Percentiles rank a stretch among this genome's conserved stretches.
Conservation (phyloP, 2,329 filamentous ascomycete species). For the Fusarium marasasianum region DNA sequence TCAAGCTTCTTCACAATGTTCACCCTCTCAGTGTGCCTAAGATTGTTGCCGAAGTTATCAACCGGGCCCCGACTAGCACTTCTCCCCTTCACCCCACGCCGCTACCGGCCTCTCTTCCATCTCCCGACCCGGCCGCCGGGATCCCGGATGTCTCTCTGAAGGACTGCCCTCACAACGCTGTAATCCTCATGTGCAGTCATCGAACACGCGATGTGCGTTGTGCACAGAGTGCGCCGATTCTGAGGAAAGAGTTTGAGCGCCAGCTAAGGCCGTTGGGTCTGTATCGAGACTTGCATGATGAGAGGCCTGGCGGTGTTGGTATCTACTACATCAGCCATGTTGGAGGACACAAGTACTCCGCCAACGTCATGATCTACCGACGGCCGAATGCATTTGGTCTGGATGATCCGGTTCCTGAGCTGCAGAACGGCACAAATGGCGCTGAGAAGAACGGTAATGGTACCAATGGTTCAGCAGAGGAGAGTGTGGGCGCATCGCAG, state of each 20-base stretch:
- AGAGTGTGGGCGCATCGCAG: constrained; percentile 74
- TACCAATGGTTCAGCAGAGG: constrained; percentile 35
- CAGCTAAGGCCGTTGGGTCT: constrained; percentile 86
- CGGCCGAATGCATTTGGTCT: constrained; percentile 66
- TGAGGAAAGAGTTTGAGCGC: constrained; percentile 88
- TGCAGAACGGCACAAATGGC: constrained; percentile 42
- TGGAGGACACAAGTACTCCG: constrained; percentile 94
- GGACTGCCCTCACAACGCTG: constrained; percentile 81
- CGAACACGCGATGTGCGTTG: constrained; percentile 94
- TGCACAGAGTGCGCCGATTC: constrained; percentile 89
- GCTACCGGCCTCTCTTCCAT: constrained; percentile 49
- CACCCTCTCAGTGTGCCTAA: constrained; percentile 77
- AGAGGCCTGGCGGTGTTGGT: constrained; percentile 88
- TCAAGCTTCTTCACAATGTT: constrained; percentile 84
- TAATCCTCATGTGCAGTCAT: constrained; percentile 95
- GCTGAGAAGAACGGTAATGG: constrained; percentile 31
- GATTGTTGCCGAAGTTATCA: constrained; percentile 76
- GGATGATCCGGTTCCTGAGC: constrained; percentile 51
- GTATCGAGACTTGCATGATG: constrained; percentile 87
- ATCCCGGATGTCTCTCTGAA: constrained; percentile 46
- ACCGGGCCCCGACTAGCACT: constrained; percentile 76
- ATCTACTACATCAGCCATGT: constrained; percentile 98
- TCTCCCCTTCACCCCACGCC: constrained; percentile 62
- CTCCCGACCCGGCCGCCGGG: constrained; percentile 43
- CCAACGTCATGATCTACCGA: constrained; percentile 93